Conservation (phyloP, 441 rosid genomes). For the Flueggea neowawraea region DNA sequence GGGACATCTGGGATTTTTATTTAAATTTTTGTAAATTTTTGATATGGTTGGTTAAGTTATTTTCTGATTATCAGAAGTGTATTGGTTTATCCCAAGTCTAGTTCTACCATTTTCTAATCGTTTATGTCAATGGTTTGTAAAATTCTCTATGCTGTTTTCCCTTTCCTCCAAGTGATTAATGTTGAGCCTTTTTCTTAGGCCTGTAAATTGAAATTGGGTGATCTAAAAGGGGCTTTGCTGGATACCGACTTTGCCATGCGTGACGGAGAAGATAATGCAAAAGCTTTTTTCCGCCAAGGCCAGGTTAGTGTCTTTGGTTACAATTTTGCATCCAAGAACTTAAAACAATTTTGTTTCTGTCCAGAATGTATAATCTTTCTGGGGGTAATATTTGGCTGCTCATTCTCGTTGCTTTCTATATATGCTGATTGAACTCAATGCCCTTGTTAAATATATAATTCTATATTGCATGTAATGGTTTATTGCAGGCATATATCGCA, state of each 20-base stretch:
- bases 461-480: not conserved
- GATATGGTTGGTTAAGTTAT: not conserved
- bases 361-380: not conserved
- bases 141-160: not conserved
- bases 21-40: not conserved
- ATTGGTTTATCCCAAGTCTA: no score
- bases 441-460: not conserved
- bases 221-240: slow-evolving; percentile 33
- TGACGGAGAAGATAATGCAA: slow-evolving; percentile 38
- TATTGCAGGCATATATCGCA: slow-evolving; percentile 31
- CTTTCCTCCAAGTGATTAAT: slow-evolving; percentile 3
- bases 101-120: no score
- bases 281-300: slow-evolving; percentile 43
- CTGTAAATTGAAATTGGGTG: slow-evolving; percentile 33
- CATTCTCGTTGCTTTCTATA: not conserved
- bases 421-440: not conserved
- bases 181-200: slow-evolving; percentile 15
- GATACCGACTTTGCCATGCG: slow-evolving; percentile 36
- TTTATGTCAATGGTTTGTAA: not conserved
- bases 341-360: not conserved
- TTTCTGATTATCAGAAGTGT: not conserved
- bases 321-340: no score
- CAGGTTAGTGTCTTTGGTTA: slow-evolving; percentile 21
- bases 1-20: not conserved
- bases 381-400: not conserved